Conservation (phyloP, 495 filamentous ascomycete genomes). For the Talaromyces liani region DNA sequence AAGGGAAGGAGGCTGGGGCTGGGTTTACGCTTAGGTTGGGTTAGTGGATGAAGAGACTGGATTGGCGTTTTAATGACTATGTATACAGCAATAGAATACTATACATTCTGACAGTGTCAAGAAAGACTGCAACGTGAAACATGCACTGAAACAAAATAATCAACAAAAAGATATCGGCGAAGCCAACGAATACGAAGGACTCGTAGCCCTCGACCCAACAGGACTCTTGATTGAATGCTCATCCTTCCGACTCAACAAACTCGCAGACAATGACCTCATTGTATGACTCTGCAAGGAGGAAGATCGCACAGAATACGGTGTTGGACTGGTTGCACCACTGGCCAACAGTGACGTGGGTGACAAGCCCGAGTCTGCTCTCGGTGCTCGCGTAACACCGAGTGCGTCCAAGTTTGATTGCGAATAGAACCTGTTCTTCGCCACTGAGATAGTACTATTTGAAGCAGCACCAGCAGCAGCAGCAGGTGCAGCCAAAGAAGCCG, state of each 20-base stretch:
- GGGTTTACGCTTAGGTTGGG: constrained; percentile 75
- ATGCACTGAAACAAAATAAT: background rate
- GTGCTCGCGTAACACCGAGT: constrained; percentile 1
- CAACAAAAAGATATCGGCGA: constrained; percentile 3
- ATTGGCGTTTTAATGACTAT: no score
- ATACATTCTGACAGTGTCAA: background rate
- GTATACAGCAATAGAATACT: background rate
- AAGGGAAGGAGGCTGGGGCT: constrained; percentile 66
- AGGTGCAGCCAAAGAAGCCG: background rate
- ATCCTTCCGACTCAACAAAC: background rate
- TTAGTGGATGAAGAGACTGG: no score
- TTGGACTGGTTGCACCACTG: background rate
- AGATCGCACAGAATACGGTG: background rate
- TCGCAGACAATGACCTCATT: background rate
- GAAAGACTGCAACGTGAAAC: background rate
- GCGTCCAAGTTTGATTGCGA: background rate
- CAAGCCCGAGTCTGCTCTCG: background rate
- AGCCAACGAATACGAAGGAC: background rate
- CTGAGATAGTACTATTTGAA: background rate
- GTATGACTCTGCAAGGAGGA: background rate
- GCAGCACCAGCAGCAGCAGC: background rate
- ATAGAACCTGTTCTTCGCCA: background rate
- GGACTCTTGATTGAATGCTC: background rate
- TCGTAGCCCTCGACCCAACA: background rate
- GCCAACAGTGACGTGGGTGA: background rate